phyloP scores from a whole-genome alignment of 371 early-diverging fungal species.

The Rozella allomycis region DNA sequence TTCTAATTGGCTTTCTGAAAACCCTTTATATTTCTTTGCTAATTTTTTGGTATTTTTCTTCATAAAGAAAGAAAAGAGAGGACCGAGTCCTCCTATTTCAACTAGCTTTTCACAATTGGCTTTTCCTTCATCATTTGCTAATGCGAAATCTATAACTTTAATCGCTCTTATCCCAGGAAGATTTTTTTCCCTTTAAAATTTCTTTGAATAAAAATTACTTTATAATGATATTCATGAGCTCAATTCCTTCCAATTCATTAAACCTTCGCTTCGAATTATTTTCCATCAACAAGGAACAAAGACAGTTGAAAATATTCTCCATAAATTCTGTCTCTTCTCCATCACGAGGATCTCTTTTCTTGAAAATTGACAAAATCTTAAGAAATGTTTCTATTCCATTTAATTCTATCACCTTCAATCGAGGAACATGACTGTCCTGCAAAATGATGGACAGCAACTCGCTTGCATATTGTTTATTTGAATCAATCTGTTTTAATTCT shows the following conservation, averaged over 20 bases:
- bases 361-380: slow-evolving; percentile 21
- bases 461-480: slow-evolving; percentile 60
- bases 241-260: slow-evolving; percentile 61
- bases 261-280: slow-evolving; percentile 40
- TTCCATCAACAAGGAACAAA: slow-evolving; percentile 30
- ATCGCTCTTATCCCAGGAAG: slow-evolving; percentile 55
- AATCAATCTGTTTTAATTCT: slow-evolving; percentile 20
- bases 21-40: slow-evolving; percentile 17
- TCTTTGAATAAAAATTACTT: slow-evolving; percentile 19
- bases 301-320: slow-evolving; percentile 62
- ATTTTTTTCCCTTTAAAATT: slow-evolving; percentile 36
- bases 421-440: slow-evolving; percentile 37
- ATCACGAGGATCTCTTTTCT: slow-evolving; percentile 51
- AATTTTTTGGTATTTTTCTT: slow-evolving; percentile 43
- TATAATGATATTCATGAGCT: slow-evolving; percentile 69
- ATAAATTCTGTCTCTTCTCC: slow-evolving; percentile 67
- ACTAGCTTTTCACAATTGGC: slow-evolving; percentile 42
- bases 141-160: slow-evolving; percentile 63
- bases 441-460: slow-evolving; percentile 65
- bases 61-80: slow-evolving; percentile 57
- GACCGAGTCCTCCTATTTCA: slow-evolving; percentile 50
- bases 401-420: slow-evolving; percentile 33
- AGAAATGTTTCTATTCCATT: slow-evolving; percentile 35
- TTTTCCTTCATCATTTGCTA: slow-evolving; percentile 12
- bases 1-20: slow-evolving; percentile 13